Conservation (phyloP, 495 filamentous ascomycete genomes). For the Penicillium silybi region DNA sequence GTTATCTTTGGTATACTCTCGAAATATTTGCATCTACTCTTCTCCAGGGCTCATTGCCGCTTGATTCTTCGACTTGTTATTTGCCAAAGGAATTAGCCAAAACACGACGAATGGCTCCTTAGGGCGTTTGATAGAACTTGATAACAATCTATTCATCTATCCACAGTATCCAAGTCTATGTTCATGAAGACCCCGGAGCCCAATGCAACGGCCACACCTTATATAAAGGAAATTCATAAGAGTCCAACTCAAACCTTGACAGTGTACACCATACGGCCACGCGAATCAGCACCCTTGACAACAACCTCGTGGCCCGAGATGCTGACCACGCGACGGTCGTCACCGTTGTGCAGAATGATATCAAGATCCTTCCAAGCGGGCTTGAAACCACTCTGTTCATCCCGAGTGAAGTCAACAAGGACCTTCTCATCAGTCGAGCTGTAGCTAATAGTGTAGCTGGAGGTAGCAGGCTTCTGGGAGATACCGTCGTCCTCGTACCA, state of each 20-base stretch:
- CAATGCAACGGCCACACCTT: background rate
- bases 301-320: conserved; percentile 29
- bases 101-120: too few species aligned
- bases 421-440: conserved; percentile 41
- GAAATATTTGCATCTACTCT: background rate
- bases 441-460: conserved; percentile 41
- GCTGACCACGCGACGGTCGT: conserved; percentile 41
- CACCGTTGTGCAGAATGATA: conserved; percentile 49
- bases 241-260: conserved; percentile 18
- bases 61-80: too few species aligned
- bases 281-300: conserved; percentile 28
- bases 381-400: conserved; percentile 36
- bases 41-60: background rate
- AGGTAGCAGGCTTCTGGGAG: conserved; percentile 40
- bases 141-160: background rate
- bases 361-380: conserved; percentile 53
- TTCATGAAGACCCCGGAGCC: background rate
- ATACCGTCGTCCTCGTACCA: conserved; percentile 67
- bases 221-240: background rate
- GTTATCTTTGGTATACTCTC: conserved; percentile 3
- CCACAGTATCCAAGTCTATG: conserved; percentile 3
- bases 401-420: conserved; percentile 37
- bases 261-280: conserved; percentile 35
- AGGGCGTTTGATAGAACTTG: background rate
- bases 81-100: too few species aligned